Evolutionary conservation across 2,329 filamentous ascomycete genomes (phyloP), one percentile per base, ranked within the genome.

Genomic region (Fusarium poae): DNA sequence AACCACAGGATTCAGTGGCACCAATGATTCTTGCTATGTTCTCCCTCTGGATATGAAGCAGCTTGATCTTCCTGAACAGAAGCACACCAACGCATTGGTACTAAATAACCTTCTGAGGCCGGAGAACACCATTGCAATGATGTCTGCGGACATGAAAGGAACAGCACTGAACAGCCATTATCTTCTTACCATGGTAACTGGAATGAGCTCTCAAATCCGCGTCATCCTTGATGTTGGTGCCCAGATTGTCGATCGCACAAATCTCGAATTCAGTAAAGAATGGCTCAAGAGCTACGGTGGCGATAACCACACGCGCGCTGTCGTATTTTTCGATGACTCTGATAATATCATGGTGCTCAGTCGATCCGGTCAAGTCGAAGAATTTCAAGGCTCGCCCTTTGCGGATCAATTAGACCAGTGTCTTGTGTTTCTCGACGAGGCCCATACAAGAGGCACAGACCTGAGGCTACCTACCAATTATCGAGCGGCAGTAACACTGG

Each of bases 401-500:
- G 77, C 79, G 0, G 79, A 82, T 0, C 83, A 88, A 6, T 76
- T 91, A 0, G 86, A 88, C 8, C 69, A 68, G 0, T 94, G 91
- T 57, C 75, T 92, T 0, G 82, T 93, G 0, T 94, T 89, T 56
- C 80, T 94, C 0, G 91, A 94, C 50, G 88, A 94, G 59, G 84
- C 86, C 0, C 91, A 94, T 63, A 92, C 91, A 0, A 77, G 91
- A 63, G 91, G 92, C 0, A 92, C 85, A 0, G 91, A 94, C 66
- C 73, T 94, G 1, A 86, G 84, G 34, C 76, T 93, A 0, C 91
- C 90, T 0, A 58, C 58, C 0, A 6, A 83, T 13, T 90, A 89
- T 67, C 80, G 87, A 1, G 92, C 90, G 0, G 88, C 88, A 0
- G 88, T 94, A 0, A 93, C 90, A 0, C 75, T 95, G 0, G 91